Conservation (phyloP, 129 eudicot genomes). For the Flaveria brownii region DNA sequence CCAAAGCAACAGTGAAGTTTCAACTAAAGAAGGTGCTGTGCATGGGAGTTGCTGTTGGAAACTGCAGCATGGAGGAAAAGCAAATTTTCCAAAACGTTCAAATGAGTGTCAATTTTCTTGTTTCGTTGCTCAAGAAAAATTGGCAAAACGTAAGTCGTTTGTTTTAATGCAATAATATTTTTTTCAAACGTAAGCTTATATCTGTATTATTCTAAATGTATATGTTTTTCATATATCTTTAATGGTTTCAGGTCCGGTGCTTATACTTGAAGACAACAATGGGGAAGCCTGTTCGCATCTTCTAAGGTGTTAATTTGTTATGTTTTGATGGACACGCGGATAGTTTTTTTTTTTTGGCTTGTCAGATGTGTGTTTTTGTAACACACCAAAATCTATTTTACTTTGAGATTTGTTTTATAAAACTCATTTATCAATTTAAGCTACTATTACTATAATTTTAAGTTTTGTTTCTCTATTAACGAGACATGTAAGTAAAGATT, state of each 20-base stretch:
- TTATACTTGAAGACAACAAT: conserved; percentile 59
- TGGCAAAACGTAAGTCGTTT: conserved; percentile 60
- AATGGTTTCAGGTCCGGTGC: conserved; percentile 50
- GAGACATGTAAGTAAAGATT: no score
- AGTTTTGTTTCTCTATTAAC: no score
- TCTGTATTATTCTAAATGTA: no score
- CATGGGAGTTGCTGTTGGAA: conserved; percentile 77
- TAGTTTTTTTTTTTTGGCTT: conserved; percentile 17
- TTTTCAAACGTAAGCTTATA: neutral
- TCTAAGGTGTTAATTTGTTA: conserved; percentile 31
- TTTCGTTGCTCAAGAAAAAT: conserved; percentile 64
- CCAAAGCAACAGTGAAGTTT: conserved; percentile 61
- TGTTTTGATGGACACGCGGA: neutral
- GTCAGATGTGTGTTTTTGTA: conserved; percentile 23
- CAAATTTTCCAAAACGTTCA: conserved; percentile 70
- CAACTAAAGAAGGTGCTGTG: conserved; percentile 70
- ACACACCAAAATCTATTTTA: neutral
- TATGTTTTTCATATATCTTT: neutral
- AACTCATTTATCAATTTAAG: neutral
- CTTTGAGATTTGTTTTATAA: neutral
- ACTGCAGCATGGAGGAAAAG: conserved; percentile 66
- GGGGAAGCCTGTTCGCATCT: conserved; percentile 61
- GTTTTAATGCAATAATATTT: neutral
- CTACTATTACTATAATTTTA: no score
- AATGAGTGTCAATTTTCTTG: conserved; percentile 70